Percentiles rank a stretch among this genome's conserved stretches.
phyloP scores from a whole-genome alignment of 179 eudicot species.

The Beta lomatogona region DNA sequence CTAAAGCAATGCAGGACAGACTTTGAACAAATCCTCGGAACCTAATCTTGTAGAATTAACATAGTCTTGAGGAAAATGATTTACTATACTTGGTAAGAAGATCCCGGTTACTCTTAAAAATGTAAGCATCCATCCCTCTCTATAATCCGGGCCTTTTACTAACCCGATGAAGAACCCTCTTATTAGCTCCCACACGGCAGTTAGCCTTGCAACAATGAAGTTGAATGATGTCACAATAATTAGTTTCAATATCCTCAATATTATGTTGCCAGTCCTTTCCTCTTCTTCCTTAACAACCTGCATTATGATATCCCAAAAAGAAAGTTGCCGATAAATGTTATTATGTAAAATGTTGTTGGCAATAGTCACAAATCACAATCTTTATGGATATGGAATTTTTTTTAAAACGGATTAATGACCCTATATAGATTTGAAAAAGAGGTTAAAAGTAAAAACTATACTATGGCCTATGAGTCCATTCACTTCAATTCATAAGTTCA shows the following conservation, averaged over 20 bases:
- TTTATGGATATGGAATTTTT: too few species aligned
- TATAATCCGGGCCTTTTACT: constrained; percentile 41
- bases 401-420: too few species aligned
- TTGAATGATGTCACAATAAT: background rate
- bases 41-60: constrained; percentile 47
- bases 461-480: too few species aligned
- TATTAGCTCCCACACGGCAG: constrained; percentile 46
- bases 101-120: constrained; percentile 40
- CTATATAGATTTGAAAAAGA: too few species aligned
- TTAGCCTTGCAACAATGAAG: constrained; percentile 12
- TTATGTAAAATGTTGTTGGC: too few species aligned
- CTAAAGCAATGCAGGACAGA: constrained; percentile 1
- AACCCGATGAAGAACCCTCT: constrained; percentile 44
- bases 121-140: constrained; percentile 41
- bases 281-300: constrained; percentile 32
- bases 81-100: constrained; percentile 35
- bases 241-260: background rate
- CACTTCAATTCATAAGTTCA: too few species aligned
- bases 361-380: too few species aligned
- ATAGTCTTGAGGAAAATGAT: constrained; percentile 57
- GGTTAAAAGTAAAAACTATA: too few species aligned
- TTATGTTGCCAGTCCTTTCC: background rate
- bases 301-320: background rate
- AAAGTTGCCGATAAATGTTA: too few species aligned
- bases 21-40: constrained; percentile 12